These are phyloP conservation scores for Euclidium syriacum DNA, from an alignment of 345 rosid genomes.

Conservation along the genomic window DNA sequence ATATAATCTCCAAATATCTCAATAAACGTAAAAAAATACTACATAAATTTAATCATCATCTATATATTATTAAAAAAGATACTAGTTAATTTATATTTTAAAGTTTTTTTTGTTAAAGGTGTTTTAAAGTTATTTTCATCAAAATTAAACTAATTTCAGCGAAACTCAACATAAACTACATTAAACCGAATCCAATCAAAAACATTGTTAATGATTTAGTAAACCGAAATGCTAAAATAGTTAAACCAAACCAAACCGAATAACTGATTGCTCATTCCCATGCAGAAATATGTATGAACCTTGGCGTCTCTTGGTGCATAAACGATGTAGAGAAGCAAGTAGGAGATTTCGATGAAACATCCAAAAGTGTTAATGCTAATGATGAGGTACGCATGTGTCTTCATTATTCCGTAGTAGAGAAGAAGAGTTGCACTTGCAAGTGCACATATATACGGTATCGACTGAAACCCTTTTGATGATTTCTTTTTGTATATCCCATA, in stretches of 20 bases:
- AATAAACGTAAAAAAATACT: too few relatives aligned
- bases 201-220: too few relatives aligned
- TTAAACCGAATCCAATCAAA: not conserved
- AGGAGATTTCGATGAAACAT: slow-evolving; percentile 45
- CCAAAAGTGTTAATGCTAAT: slow-evolving; percentile 62
- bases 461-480: slow-evolving; percentile 65
- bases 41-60: too few relatives aligned
- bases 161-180: not conserved
- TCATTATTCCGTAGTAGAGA: slow-evolving; percentile 56
- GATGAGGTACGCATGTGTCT: slow-evolving; percentile 42
- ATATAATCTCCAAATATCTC: too few relatives aligned
- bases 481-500: slow-evolving; percentile 49
- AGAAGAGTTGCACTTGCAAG: slow-evolving; percentile 62
- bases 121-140: too few relatives aligned
- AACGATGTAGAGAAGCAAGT: slow-evolving; percentile 43
- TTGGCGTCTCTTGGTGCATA: slow-evolving; percentile 56
- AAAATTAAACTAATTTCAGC: too few relatives aligned
- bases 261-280: not conserved
- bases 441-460: slow-evolving; percentile 62
- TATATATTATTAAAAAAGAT: too few relatives aligned
- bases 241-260: not conserved
- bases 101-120: too few relatives aligned
- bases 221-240: not conserved
- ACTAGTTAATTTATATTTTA: too few relatives aligned
- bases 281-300: slow-evolving; percentile 24